A percentile compares a stretch with the other conserved stretches of the same genome.
Evolutionary conservation across 2,329 filamentous ascomycete species (phyloP).

Genomic region (Zasmidium angulare): DNA sequence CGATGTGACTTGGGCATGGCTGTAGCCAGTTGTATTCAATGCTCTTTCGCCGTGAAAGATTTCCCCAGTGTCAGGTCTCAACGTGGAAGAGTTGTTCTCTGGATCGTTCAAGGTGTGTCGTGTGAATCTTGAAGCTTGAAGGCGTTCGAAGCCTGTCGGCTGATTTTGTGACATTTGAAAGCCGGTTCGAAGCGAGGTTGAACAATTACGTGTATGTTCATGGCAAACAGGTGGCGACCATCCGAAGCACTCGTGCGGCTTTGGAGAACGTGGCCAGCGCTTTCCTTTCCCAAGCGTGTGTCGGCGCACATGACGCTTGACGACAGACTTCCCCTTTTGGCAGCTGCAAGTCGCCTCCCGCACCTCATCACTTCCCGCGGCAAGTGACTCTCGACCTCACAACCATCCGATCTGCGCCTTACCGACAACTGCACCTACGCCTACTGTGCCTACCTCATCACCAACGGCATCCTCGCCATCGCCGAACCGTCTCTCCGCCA

Average conservation of each 20-base stretch:
- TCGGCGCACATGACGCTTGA: not conserved
- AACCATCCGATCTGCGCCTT: not conserved
- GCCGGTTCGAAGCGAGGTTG: not conserved
- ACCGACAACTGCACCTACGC: not conserved
- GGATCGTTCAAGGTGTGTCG: not conserved
- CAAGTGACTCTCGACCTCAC: not conserved
- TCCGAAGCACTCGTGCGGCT: too few relatives aligned
- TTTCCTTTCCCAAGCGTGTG: not conserved
- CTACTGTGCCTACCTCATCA: not conserved
- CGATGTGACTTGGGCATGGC: slow-evolving; percentile 35
- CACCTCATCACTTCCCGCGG: not conserved
- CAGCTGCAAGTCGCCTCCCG: not conserved
- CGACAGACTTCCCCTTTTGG: not conserved
- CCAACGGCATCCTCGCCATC: not conserved
- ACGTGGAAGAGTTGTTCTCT: too few relatives aligned
- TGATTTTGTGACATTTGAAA: not conserved
- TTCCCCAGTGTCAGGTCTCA: too few relatives aligned
- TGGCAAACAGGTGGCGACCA: not conserved
- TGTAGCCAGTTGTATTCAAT: slow-evolving; percentile 4
- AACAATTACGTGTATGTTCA: not conserved
- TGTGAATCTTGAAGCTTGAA: not conserved
- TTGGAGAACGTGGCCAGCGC: not conserved
- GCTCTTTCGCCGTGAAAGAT: too few relatives aligned
- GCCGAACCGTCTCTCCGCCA: not conserved
- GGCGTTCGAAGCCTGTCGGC: not conserved